Base-by-base conservation (phyloP, 202 grass and related monocot genomes). In the Saccharum hybrid region DNA sequence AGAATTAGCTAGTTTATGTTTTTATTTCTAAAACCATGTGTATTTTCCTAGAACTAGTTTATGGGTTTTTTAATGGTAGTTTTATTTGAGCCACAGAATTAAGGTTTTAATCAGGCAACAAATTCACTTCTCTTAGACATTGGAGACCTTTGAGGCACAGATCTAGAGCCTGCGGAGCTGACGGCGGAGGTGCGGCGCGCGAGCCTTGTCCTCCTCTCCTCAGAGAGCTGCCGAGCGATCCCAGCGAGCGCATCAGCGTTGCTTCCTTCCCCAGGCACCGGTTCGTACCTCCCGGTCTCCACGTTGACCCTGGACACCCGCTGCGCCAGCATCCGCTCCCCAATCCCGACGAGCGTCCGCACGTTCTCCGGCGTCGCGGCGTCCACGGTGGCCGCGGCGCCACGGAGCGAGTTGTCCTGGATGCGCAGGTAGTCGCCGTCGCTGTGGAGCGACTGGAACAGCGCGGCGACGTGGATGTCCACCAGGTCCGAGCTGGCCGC, bases 401-500 rank as follows among this genome's bases (percentile, higher is more conserved):
- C 88, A 0, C 8, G 42, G 15, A 91, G 86, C 21, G 82, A 69
- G 84, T 76, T 83, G 43, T 85, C 81, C 90, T 84, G 86, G 70
- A 84, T 80, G 63, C 82, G 87, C 68, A 88, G 80, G 80, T 88
- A 88, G 80, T 72, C n/a, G 23, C 36, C 16, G 57, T 90, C 62
- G 66, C 72, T 72, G 67, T 73, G 88, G 13, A 89, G 83, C 36
- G 73, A 81, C 64, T 86, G 83, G 83, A 90, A 90, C 34, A 86
- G 7, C 36, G 73, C 83, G 34, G 83, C 68, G 23, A 68, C 60
- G 74, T 90, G 88, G 83, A 90, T 86, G 72, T 90, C 88, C 0
- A 90, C 88, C 14, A 86, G 73, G 79, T 90, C 88, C 4, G 88
- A 73, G 68, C 83, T 86, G 5, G 79, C 88, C 26, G 79, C 73